phyloP scores from a whole-genome alignment of 2,329 filamentous ascomycete genomes.

The Ophiostoma perfectum region DNA sequence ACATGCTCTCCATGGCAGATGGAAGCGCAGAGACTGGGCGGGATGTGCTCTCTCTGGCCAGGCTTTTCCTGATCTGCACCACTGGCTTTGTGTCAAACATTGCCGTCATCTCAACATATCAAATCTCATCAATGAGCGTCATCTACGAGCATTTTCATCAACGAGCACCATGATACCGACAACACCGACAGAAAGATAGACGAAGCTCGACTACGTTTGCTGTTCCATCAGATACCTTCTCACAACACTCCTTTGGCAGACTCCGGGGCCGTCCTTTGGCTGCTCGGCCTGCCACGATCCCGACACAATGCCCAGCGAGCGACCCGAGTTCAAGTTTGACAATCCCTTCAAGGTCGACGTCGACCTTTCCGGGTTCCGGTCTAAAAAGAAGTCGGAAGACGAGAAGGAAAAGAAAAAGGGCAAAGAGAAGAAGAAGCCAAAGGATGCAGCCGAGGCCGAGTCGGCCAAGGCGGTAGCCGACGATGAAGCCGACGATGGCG shows the following conservation, averaged over 20 bases:
- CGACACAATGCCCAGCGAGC: constrained; percentile 14
- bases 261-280: constrained; percentile 3
- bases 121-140: neutral
- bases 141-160: neutral
- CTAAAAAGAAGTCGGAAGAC: constrained; percentile 3
- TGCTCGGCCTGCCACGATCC: neutral
- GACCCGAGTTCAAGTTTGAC: constrained; percentile 9
- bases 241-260: neutral
- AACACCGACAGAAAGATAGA: neutral
- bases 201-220: neutral
- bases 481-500: neutral
- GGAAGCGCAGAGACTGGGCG: neutral
- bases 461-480: neutral
- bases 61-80: neutral
- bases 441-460: neutral
- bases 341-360: constrained; percentile 17
- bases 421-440: neutral
- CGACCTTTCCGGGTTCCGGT: neutral
- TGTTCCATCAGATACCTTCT: neutral
- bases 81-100: neutral
- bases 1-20: neutral
- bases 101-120: neutral
- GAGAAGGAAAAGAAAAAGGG: neutral
- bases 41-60: neutral
- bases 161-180: neutral